Evolutionary conservation across 768 basidiomycete genomes (phyloP), one percentile per base, ranked within the genome.

Genomic region (Podaxis mareebaensis): DNA sequence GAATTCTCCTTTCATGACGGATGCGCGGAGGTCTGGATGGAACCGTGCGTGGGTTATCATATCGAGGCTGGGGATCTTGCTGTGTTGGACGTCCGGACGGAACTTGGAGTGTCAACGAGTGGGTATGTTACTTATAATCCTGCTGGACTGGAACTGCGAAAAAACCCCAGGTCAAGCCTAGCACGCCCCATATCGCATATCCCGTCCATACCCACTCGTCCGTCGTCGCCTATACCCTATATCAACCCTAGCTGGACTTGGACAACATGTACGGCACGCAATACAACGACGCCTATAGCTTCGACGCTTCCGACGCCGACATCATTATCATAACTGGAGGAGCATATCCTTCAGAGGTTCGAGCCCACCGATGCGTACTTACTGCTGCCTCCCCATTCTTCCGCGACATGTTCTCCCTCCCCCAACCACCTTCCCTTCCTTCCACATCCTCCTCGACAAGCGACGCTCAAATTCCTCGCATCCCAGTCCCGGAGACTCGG

Each of bases 361-460:
- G 76, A 42, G 83, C 85, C 28, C 90, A 90, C 72, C 79, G 79
- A 66, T 84, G 81, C 70, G 81, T 92, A 62, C 82, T 92, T 53
- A 75, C 83, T 12, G 77, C 79, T 5, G 86, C 88, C 1, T 91
- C 90, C 4, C 80, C 85, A 3, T 88, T 91, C 74, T 92, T 91
- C 73, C 70, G 74, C 60, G 83, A 87, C 60, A 84, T 91, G 86
- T 88, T 92, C 69, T 72, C 83, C 20, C 75, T 91, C n/a, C 88
- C 90, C 5, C 88, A 90, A 66, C 67, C 53, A 48, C 73, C 61
- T 26, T 58, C 65, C 36, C 12, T 40, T 28, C 44, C 49, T 67
- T 83, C 13, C 78, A 81, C n/a, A 79, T 81, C 54, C 74, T 3
- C 79, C 13, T 54, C 46, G 67, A 74, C 49, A 48, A 61, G 1